Evolutionary conservation across 1,139 yeast genomes (phyloP).

Genomic region (Debaryomyces udenii): DNA sequence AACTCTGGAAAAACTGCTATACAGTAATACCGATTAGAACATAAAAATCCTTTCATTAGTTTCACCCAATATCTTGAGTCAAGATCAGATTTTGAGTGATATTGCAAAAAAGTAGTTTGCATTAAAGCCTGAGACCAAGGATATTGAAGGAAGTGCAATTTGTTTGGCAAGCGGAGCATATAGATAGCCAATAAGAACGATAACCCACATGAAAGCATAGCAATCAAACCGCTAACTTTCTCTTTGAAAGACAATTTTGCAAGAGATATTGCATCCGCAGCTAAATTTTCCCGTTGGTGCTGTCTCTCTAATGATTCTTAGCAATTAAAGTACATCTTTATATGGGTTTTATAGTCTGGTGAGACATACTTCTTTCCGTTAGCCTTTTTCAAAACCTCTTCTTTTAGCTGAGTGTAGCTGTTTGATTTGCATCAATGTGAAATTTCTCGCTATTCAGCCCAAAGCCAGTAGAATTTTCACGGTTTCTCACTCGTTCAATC

Average conservation of each 20-base stretch:
- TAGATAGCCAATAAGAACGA: slow-evolving; percentile 51
- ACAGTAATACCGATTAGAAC: slow-evolving; percentile 33
- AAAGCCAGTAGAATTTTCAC: too few species aligned
- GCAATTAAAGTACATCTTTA: slow-evolving; percentile 25
- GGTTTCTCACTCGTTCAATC: too few species aligned
- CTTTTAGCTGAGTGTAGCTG: slow-evolving; percentile 2
- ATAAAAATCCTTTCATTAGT: slow-evolving; percentile 37
- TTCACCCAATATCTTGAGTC: slow-evolving; percentile 23
- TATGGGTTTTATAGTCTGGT: neutral
- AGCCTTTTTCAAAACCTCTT: neutral
- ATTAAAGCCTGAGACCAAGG: slow-evolving; percentile 51
- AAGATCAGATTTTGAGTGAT: slow-evolving; percentile 30
- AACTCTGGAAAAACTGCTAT: slow-evolving; percentile 51
- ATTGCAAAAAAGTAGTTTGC: slow-evolving; percentile 47
- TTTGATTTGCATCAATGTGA: neutral
- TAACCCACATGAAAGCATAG: slow-evolving; percentile 48
- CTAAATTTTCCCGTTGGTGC: slow-evolving; percentile 45
- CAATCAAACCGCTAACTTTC: slow-evolving; percentile 31
- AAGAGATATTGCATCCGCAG: slow-evolving; percentile 43
- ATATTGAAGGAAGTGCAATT: slow-evolving; percentile 44
- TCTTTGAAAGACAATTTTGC: slow-evolving; percentile 44
- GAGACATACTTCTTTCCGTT: slow-evolving; percentile 2
- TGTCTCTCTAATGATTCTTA: slow-evolving; percentile 33
- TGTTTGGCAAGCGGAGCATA: slow-evolving; percentile 48
- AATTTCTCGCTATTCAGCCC: too few species aligned